Evolutionary conservation across 1,284 basidiomycete genomes (phyloP), one percentile per base, ranked within the genome.

Genomic region (Cryptococcus hybrid): DNA sequence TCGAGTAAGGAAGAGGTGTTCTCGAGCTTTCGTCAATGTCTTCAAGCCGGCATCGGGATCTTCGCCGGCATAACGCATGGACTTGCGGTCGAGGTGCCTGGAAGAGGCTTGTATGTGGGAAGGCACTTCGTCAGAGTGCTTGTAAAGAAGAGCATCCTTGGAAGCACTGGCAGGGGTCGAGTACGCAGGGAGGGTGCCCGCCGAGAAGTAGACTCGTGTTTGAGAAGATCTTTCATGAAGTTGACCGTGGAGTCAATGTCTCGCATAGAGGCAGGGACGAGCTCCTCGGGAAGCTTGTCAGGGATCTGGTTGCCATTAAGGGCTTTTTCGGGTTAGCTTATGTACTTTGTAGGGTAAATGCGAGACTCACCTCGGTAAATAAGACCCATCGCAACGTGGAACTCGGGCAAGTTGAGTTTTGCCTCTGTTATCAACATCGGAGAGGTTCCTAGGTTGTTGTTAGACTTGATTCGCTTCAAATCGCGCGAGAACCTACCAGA

Each of bases 301-400:
- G 96, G 96, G 47, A 99, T 85, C 3, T 87, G 85, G 76, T 92
- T 95, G 7, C 96, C 95, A 74, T 96, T 97, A 44, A 97, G 82
- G 45, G 85, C 92, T 95, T 64, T 47, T 66, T 45, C n/a, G 42
- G 5, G 37, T 57, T 36, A 56, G 56, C 43, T 55, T 6, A 9
- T 1, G 13, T 9, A 34, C 7, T 12, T 9, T 50, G 38, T 11
- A 8, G 2, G 4, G 24, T 9, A 36, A 11, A 40, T 47, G 34
- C 1, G 6, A n/a, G 40, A 84, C 88, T 67, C 78, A 94, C 92
- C 84, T 70, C 95, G 87, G 79, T 95, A 98, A 73, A 99, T 97
- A 56, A 99, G 82, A 59, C 91, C 94, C 95, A 99, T 99, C 1
- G 95, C 96, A 55, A 98, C 90, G 74, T 99, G 93, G 77, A 99